Evolutionary conservation across 176 grass and related monocot species (phyloP).

Genomic region (Carex littledalei): DNA sequence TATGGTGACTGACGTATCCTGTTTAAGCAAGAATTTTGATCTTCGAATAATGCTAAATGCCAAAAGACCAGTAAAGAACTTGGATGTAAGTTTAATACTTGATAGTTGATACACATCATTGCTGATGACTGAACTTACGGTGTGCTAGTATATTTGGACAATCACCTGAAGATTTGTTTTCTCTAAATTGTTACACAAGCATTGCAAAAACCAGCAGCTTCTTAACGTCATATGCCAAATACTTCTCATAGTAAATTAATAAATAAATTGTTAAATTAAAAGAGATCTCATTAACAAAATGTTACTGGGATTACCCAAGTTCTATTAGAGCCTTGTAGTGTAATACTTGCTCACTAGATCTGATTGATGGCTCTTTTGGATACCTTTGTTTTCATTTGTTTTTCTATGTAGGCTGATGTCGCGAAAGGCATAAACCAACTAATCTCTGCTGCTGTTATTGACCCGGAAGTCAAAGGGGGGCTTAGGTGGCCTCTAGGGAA

Average conservation of each 20-base stretch:
- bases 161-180: background rate
- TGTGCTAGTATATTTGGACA: background rate
- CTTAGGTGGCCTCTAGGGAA: slow-evolving; percentile 64
- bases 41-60: slow-evolving; percentile 58
- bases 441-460: slow-evolving; percentile 47
- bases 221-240: background rate
- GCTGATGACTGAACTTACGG: background rate
- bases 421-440: slow-evolving; percentile 39
- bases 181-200: background rate
- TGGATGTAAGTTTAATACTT: slow-evolving; percentile 43
- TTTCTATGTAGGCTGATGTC: slow-evolving; percentile 45
- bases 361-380: background rate
- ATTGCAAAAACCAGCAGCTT: background rate
- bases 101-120: background rate
- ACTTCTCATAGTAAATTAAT: background rate
- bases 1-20: slow-evolving; percentile 78
- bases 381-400: background rate
- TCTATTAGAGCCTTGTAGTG: background rate
- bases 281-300: background rate
- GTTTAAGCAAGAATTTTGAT: slow-evolving; percentile 53
- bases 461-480: slow-evolving; percentile 67
- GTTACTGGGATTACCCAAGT: background rate
- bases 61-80: slow-evolving; percentile 42
- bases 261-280: background rate
- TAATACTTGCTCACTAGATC: background rate